phyloP scores from a whole-genome alignment of 306 rosid species.

The Pueraria montana region DNA sequence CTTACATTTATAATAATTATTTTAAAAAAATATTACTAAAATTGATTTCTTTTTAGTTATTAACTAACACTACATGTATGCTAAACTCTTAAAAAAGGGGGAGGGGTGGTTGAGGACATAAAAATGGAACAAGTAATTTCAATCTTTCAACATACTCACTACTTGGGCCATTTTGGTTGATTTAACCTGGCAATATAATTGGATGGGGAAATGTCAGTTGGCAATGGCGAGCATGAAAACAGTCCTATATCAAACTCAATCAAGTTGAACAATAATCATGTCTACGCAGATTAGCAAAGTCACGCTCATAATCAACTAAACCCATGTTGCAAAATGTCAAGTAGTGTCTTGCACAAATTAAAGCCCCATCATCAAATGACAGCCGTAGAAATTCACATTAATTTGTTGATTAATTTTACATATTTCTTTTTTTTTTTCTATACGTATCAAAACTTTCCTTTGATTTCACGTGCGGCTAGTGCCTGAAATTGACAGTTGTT shows the following conservation, averaged over 20 bases:
- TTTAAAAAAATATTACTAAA: too few relatives aligned
- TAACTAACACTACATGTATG: too few relatives aligned
- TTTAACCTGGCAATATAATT: not conserved
- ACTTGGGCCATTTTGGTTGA: too few relatives aligned
- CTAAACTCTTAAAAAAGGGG: too few relatives aligned
- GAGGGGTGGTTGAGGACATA: too few relatives aligned
- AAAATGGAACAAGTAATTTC: not conserved
- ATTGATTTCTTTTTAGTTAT: too few relatives aligned
- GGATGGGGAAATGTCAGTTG: slow-evolving; percentile 15
- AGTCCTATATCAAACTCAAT: not conserved
- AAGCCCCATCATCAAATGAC: not conserved
- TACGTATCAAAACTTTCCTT: not conserved
- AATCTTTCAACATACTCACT: not conserved
- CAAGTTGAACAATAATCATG: slow-evolving; percentile 38
- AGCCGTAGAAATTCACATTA: slow-evolving; percentile 46
- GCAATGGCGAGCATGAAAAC: slow-evolving; percentile 28
- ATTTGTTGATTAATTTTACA: slow-evolving; percentile 1
- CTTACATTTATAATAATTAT: too few relatives aligned
- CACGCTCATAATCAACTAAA: slow-evolving; percentile 22
- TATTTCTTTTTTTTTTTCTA: not conserved
- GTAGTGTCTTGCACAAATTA: too few relatives aligned
- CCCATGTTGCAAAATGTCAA: slow-evolving; percentile 22
- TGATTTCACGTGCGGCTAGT: slow-evolving; percentile 36
- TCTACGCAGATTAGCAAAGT: slow-evolving; percentile 24
- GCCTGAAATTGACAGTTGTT: slow-evolving; percentile 49